Evolutionary conservation across 352 stramenopile species (phyloP).

Genomic region (Thraustochytrium sp.): DNA sequence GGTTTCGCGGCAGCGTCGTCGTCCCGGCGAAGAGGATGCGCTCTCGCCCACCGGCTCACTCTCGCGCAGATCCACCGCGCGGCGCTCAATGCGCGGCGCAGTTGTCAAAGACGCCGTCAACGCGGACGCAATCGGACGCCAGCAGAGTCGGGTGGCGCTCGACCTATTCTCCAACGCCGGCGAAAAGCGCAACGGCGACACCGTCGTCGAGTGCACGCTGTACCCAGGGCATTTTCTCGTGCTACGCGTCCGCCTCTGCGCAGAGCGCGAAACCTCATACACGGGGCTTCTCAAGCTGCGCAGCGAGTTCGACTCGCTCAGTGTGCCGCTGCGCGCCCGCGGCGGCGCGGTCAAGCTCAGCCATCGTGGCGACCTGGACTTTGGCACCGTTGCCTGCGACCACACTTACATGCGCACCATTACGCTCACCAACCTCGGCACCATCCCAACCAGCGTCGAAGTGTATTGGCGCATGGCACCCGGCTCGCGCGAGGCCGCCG

Average conservation of each 20-base stretch:
- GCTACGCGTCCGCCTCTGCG: not conserved
- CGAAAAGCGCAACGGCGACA: not conserved
- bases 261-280: slow-evolving; percentile 32
- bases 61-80: too few relatives aligned
- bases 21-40: too few relatives aligned
- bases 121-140: not conserved
- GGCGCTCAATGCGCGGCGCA: too few relatives aligned
- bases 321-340: slow-evolving; percentile 8
- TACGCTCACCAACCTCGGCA: slow-evolving; percentile 13
- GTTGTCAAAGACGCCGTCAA: too few relatives aligned
- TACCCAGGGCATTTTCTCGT: not conserved
- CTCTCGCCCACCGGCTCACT: too few relatives aligned
- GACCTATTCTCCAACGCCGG: not conserved
- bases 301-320: slow-evolving; percentile 28
- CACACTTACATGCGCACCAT: slow-evolving; percentile 39
- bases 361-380: slow-evolving; percentile 1
- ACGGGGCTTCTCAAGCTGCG: slow-evolving; percentile 17
- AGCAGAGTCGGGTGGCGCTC: not conserved
- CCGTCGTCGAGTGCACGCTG: slow-evolving; percentile 34
- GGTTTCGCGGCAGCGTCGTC: not conserved
- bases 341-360: slow-evolving; percentile 7
- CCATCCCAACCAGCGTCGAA: slow-evolving; percentile 18
- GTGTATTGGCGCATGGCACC: slow-evolving; percentile 39
- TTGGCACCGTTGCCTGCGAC: slow-evolving; percentile 35
- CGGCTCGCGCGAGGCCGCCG: slow-evolving; percentile 8